A percentile compares a stretch with the other conserved stretches of the same genome.
Conservation (phyloP, 2,329 filamentous ascomycete species). For the Aspergillus melleus region DNA sequence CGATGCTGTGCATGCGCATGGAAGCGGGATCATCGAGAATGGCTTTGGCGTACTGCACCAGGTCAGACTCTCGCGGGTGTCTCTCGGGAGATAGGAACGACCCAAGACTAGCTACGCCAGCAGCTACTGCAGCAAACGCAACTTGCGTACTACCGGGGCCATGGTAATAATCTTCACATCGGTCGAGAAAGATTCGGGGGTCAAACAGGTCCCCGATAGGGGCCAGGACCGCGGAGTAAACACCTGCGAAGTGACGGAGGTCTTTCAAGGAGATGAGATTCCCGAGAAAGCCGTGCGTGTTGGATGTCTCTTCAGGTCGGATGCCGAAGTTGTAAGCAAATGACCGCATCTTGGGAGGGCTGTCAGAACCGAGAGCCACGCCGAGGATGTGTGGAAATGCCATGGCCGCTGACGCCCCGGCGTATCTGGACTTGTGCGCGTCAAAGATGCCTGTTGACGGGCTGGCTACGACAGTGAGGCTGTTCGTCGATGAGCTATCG, state of each 20-base stretch:
- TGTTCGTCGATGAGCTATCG: constrained; percentile 16
- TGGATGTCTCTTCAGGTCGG: constrained; percentile 30
- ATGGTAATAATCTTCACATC: constrained; percentile 29
- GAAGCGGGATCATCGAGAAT: constrained; percentile 34
- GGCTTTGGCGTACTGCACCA: constrained; percentile 32
- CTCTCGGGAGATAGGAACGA: constrained; percentile 28
- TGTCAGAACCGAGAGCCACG: constrained; percentile 26
- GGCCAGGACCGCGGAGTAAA: constrained; percentile 25
- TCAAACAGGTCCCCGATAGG: constrained; percentile 26
- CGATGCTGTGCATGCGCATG: constrained; percentile 25
- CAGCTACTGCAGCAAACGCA: constrained; percentile 29
- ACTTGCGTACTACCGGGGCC: constrained; percentile 12
- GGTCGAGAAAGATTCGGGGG: constrained; percentile 26
- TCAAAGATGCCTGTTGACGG: constrained; percentile 28
- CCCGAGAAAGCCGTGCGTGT: constrained; percentile 21
- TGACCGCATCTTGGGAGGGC: constrained; percentile 26
- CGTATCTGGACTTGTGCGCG: constrained; percentile 26
- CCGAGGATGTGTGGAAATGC: constrained; percentile 31
- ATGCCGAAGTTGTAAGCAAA: constrained; percentile 35
- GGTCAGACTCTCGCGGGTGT: constrained; percentile 27
- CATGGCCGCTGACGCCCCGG: constrained; percentile 32
- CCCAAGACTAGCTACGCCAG: constrained; percentile 28
- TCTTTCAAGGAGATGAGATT: constrained; percentile 27
- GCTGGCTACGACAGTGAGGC: constrained; percentile 9
- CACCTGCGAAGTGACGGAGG: constrained; percentile 21